Evolutionary conservation across 2,329 filamentous ascomycete genomes (phyloP).

Genomic region (Myriosclerotinia scirpicola): DNA sequence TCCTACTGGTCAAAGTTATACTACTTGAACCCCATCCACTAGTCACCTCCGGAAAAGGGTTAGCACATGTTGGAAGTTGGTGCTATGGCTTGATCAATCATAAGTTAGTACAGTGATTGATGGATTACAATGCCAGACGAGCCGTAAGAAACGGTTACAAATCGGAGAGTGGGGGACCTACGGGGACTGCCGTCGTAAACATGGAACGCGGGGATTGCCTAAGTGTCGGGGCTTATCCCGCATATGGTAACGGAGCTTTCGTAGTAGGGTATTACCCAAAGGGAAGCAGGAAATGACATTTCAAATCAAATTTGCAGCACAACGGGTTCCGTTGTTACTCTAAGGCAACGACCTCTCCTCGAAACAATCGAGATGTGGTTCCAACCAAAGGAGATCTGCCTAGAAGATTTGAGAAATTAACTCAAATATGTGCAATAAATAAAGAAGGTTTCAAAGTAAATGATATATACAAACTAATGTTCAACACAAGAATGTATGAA

Average conservation of each 20-base stretch:
- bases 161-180: background rate
- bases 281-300: background rate
- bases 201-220: slow-evolving; percentile 4
- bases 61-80: background rate
- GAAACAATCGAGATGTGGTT: too few relatives aligned
- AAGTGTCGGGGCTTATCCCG: background rate
- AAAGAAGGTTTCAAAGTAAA: background rate
- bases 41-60: background rate
- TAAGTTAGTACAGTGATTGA: background rate
- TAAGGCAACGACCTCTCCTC: too few relatives aligned
- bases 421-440: background rate
- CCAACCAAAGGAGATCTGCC: background rate
- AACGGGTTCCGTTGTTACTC: background rate
- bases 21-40: slow-evolving; percentile 3
- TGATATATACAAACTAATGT: background rate
- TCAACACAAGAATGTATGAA: background rate
- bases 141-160: background rate
- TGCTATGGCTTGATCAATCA: background rate
- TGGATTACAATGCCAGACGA: background rate
- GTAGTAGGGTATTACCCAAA: background rate
- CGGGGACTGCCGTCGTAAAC: background rate
- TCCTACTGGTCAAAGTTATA: background rate
- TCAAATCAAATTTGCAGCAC: background rate
- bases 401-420: background rate
- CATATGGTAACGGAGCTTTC: background rate